Base-by-base conservation (phyloP, 441 rosid genomes). In the Monsonia emarginata region DNA sequence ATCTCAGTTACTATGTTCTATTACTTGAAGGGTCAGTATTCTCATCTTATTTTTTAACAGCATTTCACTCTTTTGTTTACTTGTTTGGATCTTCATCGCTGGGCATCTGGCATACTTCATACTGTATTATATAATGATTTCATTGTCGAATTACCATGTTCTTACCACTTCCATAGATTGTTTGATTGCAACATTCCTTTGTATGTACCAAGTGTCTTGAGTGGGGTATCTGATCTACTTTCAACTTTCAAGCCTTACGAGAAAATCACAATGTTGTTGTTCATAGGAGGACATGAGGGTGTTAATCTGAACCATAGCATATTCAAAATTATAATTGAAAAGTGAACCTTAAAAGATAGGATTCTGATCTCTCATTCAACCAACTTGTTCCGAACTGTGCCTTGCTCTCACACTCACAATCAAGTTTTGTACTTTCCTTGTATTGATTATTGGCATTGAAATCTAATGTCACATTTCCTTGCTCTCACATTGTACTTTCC, bases 1-100 rank as follows among this genome's bases (percentile, higher is more conserved):
- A 73, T 90, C 67, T 80, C 89, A 0, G 97, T 94, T 54, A 90
- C 98, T n/a, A 74, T 94, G 80, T 83, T 86, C 76, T 90, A 77
- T 75, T 90, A 89, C 81, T 78, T 89, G 22, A 94, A 94, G 89
- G 98, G 97, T 89, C 70, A 60, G 80, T 36, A 30, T 13, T 14
- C 63, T 26, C 22, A 52, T 52, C 58, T 8, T 21, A 44, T 60
- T 44, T n/a, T 66, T 71, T 54, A 27, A 32, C 48, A 30, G 14
- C 63, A 34, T 16, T 2, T 32, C 13, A 63, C 25, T 63, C 34
- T 13, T n/a, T 62, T 18, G 65, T n/a, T 42, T 14, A 42, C 50
- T 42, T 14, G 48, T 40, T 40, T 40, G 48, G 48, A 4, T 4
- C 16, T 40, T 40, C 48, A 40, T 40, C 16, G 2, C n/a, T 40